Evolutionary conservation across 78 protist genomes (phyloP), one percentile per base, ranked within the genome.

Genomic region (Pigoraptor vietnamica): DNA sequence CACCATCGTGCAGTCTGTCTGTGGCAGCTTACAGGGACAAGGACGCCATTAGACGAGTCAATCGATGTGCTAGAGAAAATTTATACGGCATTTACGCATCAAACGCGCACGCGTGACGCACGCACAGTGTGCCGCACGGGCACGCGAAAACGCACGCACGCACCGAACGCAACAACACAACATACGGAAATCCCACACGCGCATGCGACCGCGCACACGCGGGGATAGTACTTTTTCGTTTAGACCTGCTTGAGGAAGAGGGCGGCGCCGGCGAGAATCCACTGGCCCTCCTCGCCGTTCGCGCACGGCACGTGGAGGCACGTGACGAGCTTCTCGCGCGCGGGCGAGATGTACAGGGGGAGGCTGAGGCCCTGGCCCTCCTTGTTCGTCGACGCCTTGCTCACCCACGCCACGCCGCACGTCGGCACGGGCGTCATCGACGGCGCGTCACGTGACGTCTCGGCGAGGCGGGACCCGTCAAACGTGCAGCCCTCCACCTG

Each of bases 401-500:
- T 14, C 33, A 89, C 29, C 91, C 91, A 90, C 23, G 81, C 93
- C 29, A 90, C n/a, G n/a, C 21, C 1, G 40, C 56, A 2, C 33
- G 24, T 23, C 56, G 93, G 94, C 91, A 88, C 79, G 0, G 40
- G 23, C 37, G 1, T 0, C 37, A 56, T 6, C 32, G 90, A 23
- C 23, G 94, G 91, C 39, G 90, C 84, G 23, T 90, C 92, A 21
- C 55, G 84, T 10, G 33, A 2, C 0, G 86, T 35, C 89, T 36
- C 92, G 32, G 39, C 0, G 19, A 90, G 89, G 21, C 86, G 32
- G 23, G 0, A 0, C 32, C 90, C 92, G 33, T 81, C 88, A 39
- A 91, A 84, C 19, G 0, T 24, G 36, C 93, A 94, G 10, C 94
- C 96, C 84, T 95, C 93, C 0, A 94, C 1, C 39, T 35, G 91